Evolutionary conservation across 2,329 filamentous ascomycete genomes (phyloP), one percentile per base, ranked within the genome.

Genomic region (Xylariaceae sp.): DNA sequence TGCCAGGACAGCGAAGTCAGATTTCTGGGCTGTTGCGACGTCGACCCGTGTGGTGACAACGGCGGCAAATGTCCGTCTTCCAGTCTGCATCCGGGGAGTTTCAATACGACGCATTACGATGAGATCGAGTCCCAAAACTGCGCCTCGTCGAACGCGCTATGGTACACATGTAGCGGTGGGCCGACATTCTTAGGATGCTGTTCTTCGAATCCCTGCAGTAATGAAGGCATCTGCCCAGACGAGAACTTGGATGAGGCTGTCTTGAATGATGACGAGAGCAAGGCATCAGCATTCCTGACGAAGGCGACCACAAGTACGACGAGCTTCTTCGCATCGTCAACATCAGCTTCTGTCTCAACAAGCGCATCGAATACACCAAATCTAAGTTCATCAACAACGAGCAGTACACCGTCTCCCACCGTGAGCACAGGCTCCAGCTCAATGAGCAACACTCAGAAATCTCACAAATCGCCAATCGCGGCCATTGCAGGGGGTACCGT

Each of bases 131-230:
- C 18, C 1, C 53, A 63, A 52, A 45, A 11, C 22, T 63, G 62
- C 42, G 19, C 43, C 13, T 42, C 55, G n/a, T 31, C 28, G 7
- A 14, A 16, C 18, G 11, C 38, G 1, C 1, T 16, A 6, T 64
- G 61, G 62, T 64, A 59, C 38, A 62, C 60, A 3, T 64, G 62
- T 53, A 17, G 2, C 10, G 38, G 5, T 31, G 54, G 54, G 12
- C 53, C 49, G 16, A 54, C 57, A 5, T 64, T 64, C 41, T n/a
- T 64, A 13, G 62, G 62, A 4, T 64, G 62, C 51, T 64, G 62
- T 53, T 19, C 19, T 16, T 51, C 51, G 12, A 57, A 61, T 39
- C 53, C 61, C 5, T 63, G 61, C 48, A 16, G 9, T 5, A 46
- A 51, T 13, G 19, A 11, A 1, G 49, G 47, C 9, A 14, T 42